Conservation (phyloP, 768 basidiomycete genomes). For the Mycena filopes region DNA sequence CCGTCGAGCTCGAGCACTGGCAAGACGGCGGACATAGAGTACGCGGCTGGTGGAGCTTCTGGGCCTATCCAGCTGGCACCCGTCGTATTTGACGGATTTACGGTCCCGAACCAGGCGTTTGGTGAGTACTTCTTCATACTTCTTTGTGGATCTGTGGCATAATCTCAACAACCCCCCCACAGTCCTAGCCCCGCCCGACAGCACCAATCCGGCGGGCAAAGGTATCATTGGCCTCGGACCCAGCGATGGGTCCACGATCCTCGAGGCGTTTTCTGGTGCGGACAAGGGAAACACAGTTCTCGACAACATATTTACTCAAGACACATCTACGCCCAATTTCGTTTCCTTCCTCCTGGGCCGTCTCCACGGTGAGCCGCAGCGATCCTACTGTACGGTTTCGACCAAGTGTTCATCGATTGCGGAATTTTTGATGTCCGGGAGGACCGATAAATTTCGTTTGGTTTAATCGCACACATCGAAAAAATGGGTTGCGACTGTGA, state of each 20-base stretch:
- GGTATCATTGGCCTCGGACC: slow-evolving; percentile 88
- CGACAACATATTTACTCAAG: slow-evolving; percentile 72
- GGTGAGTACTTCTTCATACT: slow-evolving; percentile 62
- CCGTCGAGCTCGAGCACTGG: slow-evolving; percentile 67
- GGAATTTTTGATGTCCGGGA: no score
- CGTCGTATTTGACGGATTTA: slow-evolving; percentile 65
- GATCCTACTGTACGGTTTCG: no score
- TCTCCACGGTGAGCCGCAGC: slow-evolving; percentile 48
- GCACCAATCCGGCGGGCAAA: slow-evolving; percentile 69
- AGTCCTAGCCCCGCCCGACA: slow-evolving; percentile 64
- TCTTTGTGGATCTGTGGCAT: neutral
- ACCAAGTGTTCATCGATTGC: no score
- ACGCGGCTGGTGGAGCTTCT: slow-evolving; percentile 76
- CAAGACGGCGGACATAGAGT: slow-evolving; percentile 63
- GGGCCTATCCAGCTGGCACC: slow-evolving; percentile 67
- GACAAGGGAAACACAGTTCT: slow-evolving; percentile 67
- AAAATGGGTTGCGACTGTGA: no score
- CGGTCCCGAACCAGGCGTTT: slow-evolving; percentile 73
- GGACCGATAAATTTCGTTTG: no score
- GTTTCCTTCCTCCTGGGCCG: slow-evolving; percentile 79
- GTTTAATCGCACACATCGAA: no score
- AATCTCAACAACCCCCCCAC: neutral
- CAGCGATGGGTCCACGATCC: slow-evolving; percentile 73
- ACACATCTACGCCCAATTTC: slow-evolving; percentile 67
- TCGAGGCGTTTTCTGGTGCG: slow-evolving; percentile 58